A percentile compares a stretch with the other conserved stretches of the same genome.
Evolutionary conservation across 495 filamentous ascomycete genomes (phyloP).

Genomic region (Glarea lozoyensis): DNA sequence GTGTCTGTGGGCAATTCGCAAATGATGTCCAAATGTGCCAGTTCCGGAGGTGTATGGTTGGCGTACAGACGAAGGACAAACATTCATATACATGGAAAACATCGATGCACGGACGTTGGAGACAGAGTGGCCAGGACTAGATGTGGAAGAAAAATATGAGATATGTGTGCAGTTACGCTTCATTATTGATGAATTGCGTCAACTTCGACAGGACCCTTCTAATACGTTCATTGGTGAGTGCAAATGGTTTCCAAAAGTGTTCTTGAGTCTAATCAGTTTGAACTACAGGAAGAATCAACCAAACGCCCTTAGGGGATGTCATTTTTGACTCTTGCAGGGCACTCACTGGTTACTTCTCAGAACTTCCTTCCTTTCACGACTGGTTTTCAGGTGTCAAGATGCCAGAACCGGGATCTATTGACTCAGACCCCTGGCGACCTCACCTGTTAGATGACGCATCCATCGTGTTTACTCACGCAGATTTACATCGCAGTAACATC

Average conservation of each 20-base stretch:
- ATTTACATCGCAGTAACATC: slow-evolving; percentile 38
- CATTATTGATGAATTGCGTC: slow-evolving; percentile 22
- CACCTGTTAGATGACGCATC: slow-evolving; percentile 32
- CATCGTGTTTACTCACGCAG: slow-evolving; percentile 38
- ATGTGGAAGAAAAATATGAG: slow-evolving; percentile 15
- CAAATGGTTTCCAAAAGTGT: background rate
- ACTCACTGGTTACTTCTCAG: slow-evolving; percentile 4
- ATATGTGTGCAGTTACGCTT: slow-evolving; percentile 24
- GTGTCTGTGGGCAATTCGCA: slow-evolving; percentile 11
- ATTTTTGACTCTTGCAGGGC: slow-evolving; percentile 2
- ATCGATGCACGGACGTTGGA: slow-evolving; percentile 21
- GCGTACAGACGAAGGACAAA: slow-evolving; percentile 16
- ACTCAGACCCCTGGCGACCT: slow-evolving; percentile 18
- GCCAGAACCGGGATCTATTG: slow-evolving; percentile 3
- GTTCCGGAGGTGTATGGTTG: slow-evolving; percentile 18
- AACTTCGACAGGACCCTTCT: slow-evolving; percentile 21
- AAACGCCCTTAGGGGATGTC: slow-evolving; percentile 16
- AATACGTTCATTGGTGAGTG: slow-evolving; percentile 11
- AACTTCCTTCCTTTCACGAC: slow-evolving; percentile 7
- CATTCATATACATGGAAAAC: slow-evolving; percentile 23
- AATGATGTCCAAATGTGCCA: slow-evolving; percentile 3
- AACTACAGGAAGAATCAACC: slow-evolving; percentile 19
- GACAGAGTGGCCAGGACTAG: slow-evolving; percentile 21
- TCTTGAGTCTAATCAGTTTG: slow-evolving; percentile 3
- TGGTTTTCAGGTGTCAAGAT: slow-evolving; percentile 8